Evolutionary conservation across 1,284 basidiomycete genomes (phyloP), one percentile per base, ranked within the genome.

Genomic region (Ceratobasidium sp.): DNA sequence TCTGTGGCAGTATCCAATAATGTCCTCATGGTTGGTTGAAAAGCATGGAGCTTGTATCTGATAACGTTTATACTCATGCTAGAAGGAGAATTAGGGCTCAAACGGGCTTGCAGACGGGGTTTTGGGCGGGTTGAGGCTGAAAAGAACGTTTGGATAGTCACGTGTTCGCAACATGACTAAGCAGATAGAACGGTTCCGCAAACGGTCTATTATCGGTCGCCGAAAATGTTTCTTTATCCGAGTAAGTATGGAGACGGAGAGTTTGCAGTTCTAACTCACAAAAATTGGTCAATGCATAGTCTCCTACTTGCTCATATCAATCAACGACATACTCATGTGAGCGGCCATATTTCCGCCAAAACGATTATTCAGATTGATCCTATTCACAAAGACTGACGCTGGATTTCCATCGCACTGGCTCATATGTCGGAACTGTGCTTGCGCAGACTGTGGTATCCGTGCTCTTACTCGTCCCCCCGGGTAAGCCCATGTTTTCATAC

Each of bases 281-380:
- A 15, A 44, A 44, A 3, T 20, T 64, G 7, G 10, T n/a, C 44
- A 20, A 7, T 23, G n/a, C 26, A 20, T 40, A n/a, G 61, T 64
- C 17, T 40, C 20, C 6, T 33, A 42, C 12, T 23, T 44, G 38
- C 15, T 64, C 3, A 42, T 38, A n/a, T 64, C 40, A 12, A 64
- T 64, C 61, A 42, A 64, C 61, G 61, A 64, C 38, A 57, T 69
- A 17, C 52, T 69, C 6, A 54, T 69, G 67, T 57, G 23, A 52
- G 67, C 42, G 5, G 2, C 38, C 2, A 2, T 17, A 13, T 20
- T 69, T n/a, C 4, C 44, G 7, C n/a, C n/a, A 23, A 56, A n/a
- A 15, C 42, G 15, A 40, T 33, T 10, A 13, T 33, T 20, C 42
- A 10, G 7, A 9, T n/a, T 23, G 6, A 7, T 42, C 13, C 13